Conservation (phyloP, 495 filamentous ascomycete species). For the Penicillium flavigenum region DNA sequence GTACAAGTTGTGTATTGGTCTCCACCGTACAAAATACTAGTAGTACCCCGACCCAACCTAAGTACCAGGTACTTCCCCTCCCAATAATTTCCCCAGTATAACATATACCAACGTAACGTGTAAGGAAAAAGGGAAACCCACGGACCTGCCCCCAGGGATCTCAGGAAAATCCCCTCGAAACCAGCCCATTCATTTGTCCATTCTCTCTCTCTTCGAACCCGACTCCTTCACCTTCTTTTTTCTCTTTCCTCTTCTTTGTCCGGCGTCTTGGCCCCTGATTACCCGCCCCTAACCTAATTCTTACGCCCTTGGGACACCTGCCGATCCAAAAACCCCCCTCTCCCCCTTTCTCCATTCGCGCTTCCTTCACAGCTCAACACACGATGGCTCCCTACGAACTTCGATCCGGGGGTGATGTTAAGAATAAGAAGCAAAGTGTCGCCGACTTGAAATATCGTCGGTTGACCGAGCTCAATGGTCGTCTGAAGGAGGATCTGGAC, state of each 20-base stretch:
- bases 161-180: slow-evolving; percentile 29
- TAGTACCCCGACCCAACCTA: slow-evolving; percentile 1
- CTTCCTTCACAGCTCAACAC: slow-evolving; percentile 12
- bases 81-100: background rate
- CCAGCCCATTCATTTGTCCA: slow-evolving; percentile 18
- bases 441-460: slow-evolving; percentile 95
- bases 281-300: slow-evolving; percentile 16
- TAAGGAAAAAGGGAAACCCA: slow-evolving; percentile 13
- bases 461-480: slow-evolving; percentile 91
- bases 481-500: slow-evolving; percentile 92
- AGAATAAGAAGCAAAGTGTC: slow-evolving; percentile 99
- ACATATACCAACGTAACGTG: slow-evolving; percentile 8
- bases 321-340: slow-evolving; percentile 16
- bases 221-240: slow-evolving; percentile 27
- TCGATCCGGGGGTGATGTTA: slow-evolving; percentile 63
- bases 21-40: background rate
- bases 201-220: slow-evolving; percentile 11
- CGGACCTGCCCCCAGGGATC: slow-evolving; percentile 11
- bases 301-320: slow-evolving; percentile 8
- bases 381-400: slow-evolving; percentile 57
- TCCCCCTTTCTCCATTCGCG: slow-evolving; percentile 13
- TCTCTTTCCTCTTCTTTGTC: slow-evolving; percentile 18
- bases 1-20: background rate
- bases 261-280: slow-evolving; percentile 8
- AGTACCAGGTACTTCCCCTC: slow-evolving; percentile 13